Conservation (phyloP, 2,329 filamentous ascomycete species). For the Neoascochyta sp. region DNA sequence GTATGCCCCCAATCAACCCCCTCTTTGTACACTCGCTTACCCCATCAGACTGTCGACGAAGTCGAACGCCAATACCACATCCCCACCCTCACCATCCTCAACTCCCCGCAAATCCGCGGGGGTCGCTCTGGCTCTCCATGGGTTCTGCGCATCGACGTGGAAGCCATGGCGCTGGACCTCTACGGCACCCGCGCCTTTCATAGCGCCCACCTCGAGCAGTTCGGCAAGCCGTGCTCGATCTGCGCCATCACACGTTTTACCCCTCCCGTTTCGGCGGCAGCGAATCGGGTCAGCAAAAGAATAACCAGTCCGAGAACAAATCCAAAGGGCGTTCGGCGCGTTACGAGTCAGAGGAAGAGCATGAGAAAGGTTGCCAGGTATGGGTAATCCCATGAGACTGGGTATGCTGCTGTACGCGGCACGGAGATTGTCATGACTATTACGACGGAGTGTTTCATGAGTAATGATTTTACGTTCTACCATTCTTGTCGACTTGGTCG, state of each 20-base stretch:
- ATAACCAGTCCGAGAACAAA: too few species aligned
- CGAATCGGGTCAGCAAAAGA: too few species aligned
- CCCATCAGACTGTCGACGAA: constrained; percentile 22
- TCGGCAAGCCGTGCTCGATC: constrained; percentile 22
- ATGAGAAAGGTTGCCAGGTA: too few species aligned
- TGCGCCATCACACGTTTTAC: constrained; percentile 18
- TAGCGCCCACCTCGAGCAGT: constrained; percentile 16
- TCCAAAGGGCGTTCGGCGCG: too few species aligned
- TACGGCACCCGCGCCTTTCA: constrained; percentile 32
- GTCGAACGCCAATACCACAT: constrained; percentile 29
- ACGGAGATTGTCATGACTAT: too few species aligned
- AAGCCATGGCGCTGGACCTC: constrained; percentile 25
- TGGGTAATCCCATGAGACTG: too few species aligned
- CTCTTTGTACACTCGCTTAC: neutral
- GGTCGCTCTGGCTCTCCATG: constrained; percentile 12
- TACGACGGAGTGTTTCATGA: too few species aligned
- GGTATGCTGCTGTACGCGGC: too few species aligned
- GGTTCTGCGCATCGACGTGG: constrained; percentile 30
- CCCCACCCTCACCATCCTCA: constrained; percentile 10
- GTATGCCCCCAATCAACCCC: constrained; percentile 7
- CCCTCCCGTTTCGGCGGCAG: too few species aligned
- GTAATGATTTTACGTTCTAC: too few species aligned
- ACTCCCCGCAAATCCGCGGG: constrained; percentile 16
- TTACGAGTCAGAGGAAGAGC: too few species aligned
- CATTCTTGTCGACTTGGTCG: too few species aligned